These are phyloP conservation scores for Amoebophrya sp. DNA, from an alignment of 169 alveolate species.

Conservation along the genomic window DNA sequence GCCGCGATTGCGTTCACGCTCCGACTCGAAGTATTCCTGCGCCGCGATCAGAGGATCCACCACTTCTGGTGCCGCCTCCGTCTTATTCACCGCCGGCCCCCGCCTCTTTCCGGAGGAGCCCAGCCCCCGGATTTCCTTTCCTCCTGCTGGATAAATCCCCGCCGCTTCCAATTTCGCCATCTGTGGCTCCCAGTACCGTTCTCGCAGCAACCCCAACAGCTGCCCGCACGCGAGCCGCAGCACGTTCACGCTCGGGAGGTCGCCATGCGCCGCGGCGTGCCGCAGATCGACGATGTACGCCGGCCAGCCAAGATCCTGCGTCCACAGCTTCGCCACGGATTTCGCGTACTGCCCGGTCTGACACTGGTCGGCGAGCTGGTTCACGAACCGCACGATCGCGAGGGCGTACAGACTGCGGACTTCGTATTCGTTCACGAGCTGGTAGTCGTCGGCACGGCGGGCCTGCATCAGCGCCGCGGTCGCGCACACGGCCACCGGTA, in stretches of 20 bases:
- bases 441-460: neutral
- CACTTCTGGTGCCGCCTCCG: too few species aligned
- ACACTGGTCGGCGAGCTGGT: neutral
- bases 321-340: neutral
- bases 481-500: neutral
- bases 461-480: neutral
- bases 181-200: neutral
- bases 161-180: neutral
- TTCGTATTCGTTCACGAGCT: neutral
- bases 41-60: too few species aligned
- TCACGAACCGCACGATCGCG: neutral
- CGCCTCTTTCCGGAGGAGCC: too few species aligned
- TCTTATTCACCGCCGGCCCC: too few species aligned
- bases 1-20: neutral
- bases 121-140: too few species aligned
- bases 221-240: neutral
- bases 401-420: neutral
- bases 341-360: neutral
- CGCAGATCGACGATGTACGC: neutral
- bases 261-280: neutral
- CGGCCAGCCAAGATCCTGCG: neutral
- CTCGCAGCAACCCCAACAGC: neutral
- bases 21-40: too few species aligned
- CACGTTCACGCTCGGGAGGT: neutral
- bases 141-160: too few species aligned